Conservation (phyloP, 441 rosid species). For the Pelargonium myrrhifolium region DNA sequence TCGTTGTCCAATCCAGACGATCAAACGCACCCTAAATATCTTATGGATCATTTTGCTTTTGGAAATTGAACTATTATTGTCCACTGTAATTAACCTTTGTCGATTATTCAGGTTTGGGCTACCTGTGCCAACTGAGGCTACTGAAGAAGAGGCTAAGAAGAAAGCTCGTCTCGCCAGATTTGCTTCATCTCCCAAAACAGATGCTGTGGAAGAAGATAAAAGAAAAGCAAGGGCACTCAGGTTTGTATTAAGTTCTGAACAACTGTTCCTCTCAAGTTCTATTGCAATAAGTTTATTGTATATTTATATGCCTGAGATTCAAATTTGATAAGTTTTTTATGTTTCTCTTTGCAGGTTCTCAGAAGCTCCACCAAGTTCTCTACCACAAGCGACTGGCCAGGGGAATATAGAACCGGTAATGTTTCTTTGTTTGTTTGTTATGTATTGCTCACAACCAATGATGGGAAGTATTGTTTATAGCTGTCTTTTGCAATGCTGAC, state of each 20-base stretch:
- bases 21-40: not conserved
- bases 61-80: not conserved
- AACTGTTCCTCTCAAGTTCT: not conserved
- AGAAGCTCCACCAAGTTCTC: slow-evolving; percentile 36
- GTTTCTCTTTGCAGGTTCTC: slow-evolving; percentile 48
- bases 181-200: slow-evolving; percentile 35
- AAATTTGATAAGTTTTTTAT: not conserved
- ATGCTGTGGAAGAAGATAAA: slow-evolving; percentile 63
- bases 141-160: slow-evolving; percentile 68
- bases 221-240: slow-evolving; percentile 76
- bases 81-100: slow-evolving; percentile 5
- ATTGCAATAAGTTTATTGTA: not conserved
- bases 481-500: slow-evolving; percentile 18
- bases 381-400: slow-evolving; percentile 43
- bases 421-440: slow-evolving; percentile 2
- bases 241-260: slow-evolving; percentile 25
- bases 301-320: slow-evolving; percentile 6
- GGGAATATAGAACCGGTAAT: slow-evolving; percentile 45
- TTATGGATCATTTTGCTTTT: slow-evolving; percentile 9
- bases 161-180: slow-evolving; percentile 82
- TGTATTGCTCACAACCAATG: slow-evolving; percentile 6
- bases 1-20: too few relatives aligned
- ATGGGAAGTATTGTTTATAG: not conserved
- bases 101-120: slow-evolving; percentile 57
- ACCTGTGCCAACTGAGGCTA: slow-evolving; percentile 32